Conservation (phyloP, 257 asterid genomes). For the Nicotiana sylvestris region DNA sequence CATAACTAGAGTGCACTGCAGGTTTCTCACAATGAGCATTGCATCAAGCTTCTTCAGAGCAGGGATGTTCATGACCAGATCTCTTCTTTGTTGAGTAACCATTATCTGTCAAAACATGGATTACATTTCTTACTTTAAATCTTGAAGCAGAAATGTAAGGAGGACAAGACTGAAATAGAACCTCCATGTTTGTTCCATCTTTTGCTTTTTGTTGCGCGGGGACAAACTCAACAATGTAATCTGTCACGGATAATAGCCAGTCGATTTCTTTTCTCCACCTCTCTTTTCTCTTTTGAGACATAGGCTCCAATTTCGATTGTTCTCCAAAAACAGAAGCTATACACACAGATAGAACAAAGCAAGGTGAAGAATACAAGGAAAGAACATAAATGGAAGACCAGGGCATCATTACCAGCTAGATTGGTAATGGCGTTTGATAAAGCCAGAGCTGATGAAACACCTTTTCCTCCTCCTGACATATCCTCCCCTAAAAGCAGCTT, state of each 20-base stretch:
- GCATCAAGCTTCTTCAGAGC: slow-evolving; percentile 77
- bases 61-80: slow-evolving; percentile 63
- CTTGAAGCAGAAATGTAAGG: not conserved
- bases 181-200: slow-evolving; percentile 63
- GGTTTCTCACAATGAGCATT: slow-evolving; percentile 63
- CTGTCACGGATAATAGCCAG: slow-evolving; percentile 66
- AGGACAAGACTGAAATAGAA: not conserved
- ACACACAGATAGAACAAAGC: too few species aligned
- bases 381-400: not conserved
- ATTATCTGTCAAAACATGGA: slow-evolving; percentile 41
- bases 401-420: slow-evolving; percentile 46
- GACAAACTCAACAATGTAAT: slow-evolving; percentile 50
- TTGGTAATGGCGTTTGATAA: slow-evolving; percentile 72
- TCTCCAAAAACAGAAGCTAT: slow-evolving; percentile 71
- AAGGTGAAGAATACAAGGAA: too few species aligned
- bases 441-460: slow-evolving; percentile 75
- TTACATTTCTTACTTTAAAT: not conserved
- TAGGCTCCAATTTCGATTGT: slow-evolving; percentile 55
- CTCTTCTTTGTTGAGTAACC: slow-evolving; percentile 73
- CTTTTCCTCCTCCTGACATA: slow-evolving; percentile 80
- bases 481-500: slow-evolving; percentile 76
- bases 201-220: slow-evolving; percentile 49
- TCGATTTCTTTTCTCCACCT: slow-evolving; percentile 68
- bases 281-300: slow-evolving; percentile 51
- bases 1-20: not conserved